These are phyloP conservation scores for Leptographium procerum DNA, from an alignment of 2,329 filamentous ascomycete species.

Conservation along the genomic window DNA sequence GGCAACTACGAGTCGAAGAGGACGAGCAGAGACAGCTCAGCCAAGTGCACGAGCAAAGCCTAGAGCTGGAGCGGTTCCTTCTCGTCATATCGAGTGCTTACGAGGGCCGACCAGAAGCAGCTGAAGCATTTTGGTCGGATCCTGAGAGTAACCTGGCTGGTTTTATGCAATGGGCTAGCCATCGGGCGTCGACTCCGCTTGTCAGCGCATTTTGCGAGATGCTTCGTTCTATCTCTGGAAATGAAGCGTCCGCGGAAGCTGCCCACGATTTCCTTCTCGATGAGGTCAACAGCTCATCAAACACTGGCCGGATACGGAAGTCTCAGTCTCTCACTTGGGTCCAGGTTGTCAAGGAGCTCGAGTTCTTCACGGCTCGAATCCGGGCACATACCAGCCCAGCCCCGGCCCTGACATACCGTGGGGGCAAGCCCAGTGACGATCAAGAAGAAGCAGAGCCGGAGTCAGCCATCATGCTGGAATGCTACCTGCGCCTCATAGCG, in stretches of 20 bases:
- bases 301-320: slow-evolving; percentile 65
- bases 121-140: slow-evolving; percentile 83
- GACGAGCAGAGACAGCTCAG: slow-evolving; percentile 71
- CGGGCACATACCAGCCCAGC: slow-evolving; percentile 55
- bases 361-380: slow-evolving; percentile 70
- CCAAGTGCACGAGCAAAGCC: slow-evolving; percentile 52
- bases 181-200: slow-evolving; percentile 86
- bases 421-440: slow-evolving; percentile 50
- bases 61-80: slow-evolving; percentile 79
- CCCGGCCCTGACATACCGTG: slow-evolving; percentile 42
- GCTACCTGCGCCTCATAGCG: slow-evolving; percentile 78
- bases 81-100: slow-evolving; percentile 88
- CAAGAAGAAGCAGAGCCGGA: slow-evolving; percentile 77
- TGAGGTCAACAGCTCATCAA: slow-evolving; percentile 54
- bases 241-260: slow-evolving; percentile 68
- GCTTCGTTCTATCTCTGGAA: slow-evolving; percentile 76
- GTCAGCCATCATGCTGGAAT: slow-evolving; percentile 91
- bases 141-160: slow-evolving; percentile 87
- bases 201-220: slow-evolving; percentile 96
- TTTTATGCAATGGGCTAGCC: slow-evolving; percentile 95
- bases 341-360: slow-evolving; percentile 83
- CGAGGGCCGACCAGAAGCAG: slow-evolving; percentile 72
- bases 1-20: slow-evolving; percentile 76
- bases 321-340: slow-evolving; percentile 81
- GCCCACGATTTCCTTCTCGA: slow-evolving; percentile 86